Evolutionary conservation across 306 rosid species (phyloP).

Genomic region (Glycine latifolia): DNA sequence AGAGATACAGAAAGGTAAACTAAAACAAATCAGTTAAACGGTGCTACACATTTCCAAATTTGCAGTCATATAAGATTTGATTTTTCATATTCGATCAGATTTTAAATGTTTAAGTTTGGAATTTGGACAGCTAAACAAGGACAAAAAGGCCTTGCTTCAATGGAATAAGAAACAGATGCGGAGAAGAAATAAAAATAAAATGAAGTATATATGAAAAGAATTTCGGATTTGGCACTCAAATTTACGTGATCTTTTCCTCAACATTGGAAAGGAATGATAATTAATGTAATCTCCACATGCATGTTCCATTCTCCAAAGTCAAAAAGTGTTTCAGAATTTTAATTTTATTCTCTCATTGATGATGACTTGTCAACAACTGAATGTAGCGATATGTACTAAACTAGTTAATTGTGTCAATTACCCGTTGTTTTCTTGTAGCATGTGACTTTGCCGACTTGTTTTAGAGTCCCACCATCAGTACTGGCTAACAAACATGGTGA

Average conservation of each 20-base stretch:
- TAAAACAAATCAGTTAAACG: neutral
- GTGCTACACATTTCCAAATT: neutral
- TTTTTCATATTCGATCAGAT: neutral
- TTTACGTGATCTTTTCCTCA: neutral
- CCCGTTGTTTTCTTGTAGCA: neutral
- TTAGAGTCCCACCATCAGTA: neutral
- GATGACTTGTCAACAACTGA: neutral
- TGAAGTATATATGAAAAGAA: neutral
- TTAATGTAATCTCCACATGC: neutral
- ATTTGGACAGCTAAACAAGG: neutral
- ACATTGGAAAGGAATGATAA: neutral
- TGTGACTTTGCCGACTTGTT: neutral
- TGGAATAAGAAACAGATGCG: neutral
- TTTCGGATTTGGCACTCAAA: neutral
- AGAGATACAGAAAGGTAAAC: neutral
- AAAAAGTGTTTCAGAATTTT: neutral
- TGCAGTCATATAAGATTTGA: neutral
- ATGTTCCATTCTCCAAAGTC: neutral
- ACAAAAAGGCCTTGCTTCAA: neutral
- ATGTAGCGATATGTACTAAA: constrained; percentile 1
- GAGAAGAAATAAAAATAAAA: constrained; percentile 6
- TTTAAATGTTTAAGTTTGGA: neutral
- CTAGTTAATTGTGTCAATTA: constrained; percentile 12
- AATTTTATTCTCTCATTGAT: neutral
- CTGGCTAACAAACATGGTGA: neutral